phyloP scores from a whole-genome alignment of 2,329 filamentous ascomycete species.

The Penicillium olsonii region DNA sequence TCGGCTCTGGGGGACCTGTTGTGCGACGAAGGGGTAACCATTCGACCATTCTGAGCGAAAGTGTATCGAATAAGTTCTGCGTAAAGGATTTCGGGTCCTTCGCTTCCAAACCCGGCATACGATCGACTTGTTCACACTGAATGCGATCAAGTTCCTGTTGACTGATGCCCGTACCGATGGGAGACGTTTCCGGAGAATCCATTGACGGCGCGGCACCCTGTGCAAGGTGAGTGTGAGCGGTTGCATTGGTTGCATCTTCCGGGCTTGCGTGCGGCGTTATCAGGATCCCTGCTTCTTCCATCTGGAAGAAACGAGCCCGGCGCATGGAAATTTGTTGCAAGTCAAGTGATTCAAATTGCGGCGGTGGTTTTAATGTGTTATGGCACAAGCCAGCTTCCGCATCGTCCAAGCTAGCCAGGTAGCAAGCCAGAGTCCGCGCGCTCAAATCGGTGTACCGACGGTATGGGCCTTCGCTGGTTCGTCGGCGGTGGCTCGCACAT shows the following conservation, averaged over 20 bases:
- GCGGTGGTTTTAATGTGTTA: conserved; percentile 37
- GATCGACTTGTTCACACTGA: conserved; percentile 14
- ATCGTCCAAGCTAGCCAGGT: conserved; percentile 77
- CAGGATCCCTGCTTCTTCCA: conserved; percentile 8
- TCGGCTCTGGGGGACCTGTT: conserved; percentile 22
- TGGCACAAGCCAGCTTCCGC: conserved; percentile 70
- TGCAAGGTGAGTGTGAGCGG: background rate
- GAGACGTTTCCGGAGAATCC: background rate
- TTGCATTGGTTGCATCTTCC: background rate
- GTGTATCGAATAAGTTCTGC: conserved; percentile 57
- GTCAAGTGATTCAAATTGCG: conserved; percentile 29
- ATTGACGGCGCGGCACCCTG: background rate
- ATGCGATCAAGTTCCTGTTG: conserved; percentile 23
- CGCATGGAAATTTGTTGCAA: conserved; percentile 30
- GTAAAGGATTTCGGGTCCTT: conserved; percentile 65
- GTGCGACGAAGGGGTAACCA: conserved; percentile 47
- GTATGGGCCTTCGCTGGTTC: conserved; percentile 67
- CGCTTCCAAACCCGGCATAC: conserved; percentile 27
- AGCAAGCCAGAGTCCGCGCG: conserved; percentile 76
- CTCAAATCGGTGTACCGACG: conserved; percentile 79
- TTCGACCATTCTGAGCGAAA: conserved; percentile 48
- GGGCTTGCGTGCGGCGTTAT: background rate
- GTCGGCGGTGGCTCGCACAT: conserved; percentile 76
- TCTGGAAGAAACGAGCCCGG: conserved; percentile 34
- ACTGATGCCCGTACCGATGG: background rate